Evolutionary conservation across 1,284 basidiomycete species (phyloP), one percentile per base, ranked within the genome.

Genomic region (Wolfiporia cocos): DNA sequence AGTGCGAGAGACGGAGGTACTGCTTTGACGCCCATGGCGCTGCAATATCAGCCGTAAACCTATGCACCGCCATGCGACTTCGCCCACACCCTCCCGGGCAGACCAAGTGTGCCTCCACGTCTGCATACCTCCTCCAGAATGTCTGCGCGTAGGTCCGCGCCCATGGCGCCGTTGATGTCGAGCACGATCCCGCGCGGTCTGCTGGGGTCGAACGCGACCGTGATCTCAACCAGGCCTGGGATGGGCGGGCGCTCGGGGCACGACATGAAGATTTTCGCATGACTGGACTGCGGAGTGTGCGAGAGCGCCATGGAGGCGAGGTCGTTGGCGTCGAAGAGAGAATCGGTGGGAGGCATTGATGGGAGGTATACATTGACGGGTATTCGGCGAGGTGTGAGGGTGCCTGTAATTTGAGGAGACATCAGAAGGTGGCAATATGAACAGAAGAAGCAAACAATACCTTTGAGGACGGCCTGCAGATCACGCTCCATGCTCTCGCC

Each of bases 361-460:
- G 73, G 72, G 30, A 82, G 57, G 47, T 67, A 70, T 12, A 83
- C 63, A 46, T 77, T 81, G 29, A 83, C 77, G 2, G 81, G 81
- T 15, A 84, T 78, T 53, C 72, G 74, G 24, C 63, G 68, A 0
- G 78, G 78, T 5, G 51, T 59, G 35, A 73, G 56, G 1, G 70
- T 70, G 7, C 78, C 78, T 81, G 44, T n/a, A n/a, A n/a, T 3
- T 36, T 11, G 31, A 15, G 28, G 18, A 12, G 35, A 24, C 11
- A 12, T 31, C 21, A 11, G 22, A 23, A 31, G 17, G 29, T n/a
- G 18, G 4, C 18, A 33, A 22, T 12, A 4, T n/a, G n/a, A n/a
- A n/a, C n/a, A 19, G 21, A 26, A 26, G 19, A 10, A 10, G n/a
- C 3, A 20, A 9, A 24, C 10, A 43, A 19, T 44, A 78, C 79